These are phyloP conservation scores for Alternaria sp. DNA, from an alignment of 2,329 filamentous ascomycete species.

Conservation along the genomic window DNA sequence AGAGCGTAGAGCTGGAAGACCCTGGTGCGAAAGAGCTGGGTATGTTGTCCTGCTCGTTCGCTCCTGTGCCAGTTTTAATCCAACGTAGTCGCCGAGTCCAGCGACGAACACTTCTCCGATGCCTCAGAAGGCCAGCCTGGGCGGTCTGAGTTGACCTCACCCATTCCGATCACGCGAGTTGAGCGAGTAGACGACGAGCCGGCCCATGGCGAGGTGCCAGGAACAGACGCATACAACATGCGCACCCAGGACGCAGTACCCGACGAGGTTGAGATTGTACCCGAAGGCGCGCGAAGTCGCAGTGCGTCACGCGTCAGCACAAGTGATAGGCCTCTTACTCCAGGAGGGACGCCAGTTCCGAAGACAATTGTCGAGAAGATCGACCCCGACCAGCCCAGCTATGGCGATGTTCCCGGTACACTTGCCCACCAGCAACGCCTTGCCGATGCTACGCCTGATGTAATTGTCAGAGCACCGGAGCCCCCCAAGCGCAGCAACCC, in stretches of 20 bases:
- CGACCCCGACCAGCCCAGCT: conserved; percentile 63
- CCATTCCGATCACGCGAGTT: conserved; percentile 68
- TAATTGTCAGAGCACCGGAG: conserved; percentile 61
- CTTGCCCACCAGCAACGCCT: conserved; percentile 64
- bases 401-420: conserved; percentile 70
- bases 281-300: conserved; percentile 51
- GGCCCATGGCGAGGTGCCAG: conserved; percentile 68
- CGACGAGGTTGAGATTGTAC: conserved; percentile 68
- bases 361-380: conserved; percentile 69
- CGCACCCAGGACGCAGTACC: conserved; percentile 67
- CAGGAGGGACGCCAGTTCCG: conserved; percentile 63
- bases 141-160: conserved; percentile 58
- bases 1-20: conserved; percentile 65
- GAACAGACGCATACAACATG: conserved; percentile 67
- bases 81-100: conserved; percentile 52
- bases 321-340: conserved; percentile 59
- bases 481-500: conserved; percentile 56
- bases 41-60: conserved; percentile 44
- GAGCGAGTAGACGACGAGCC: conserved; percentile 68
- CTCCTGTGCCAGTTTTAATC: conserved; percentile 21
- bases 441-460: conserved; percentile 67
- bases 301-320: conserved; percentile 53
- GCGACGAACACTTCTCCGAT: conserved; percentile 71
- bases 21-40: conserved; percentile 65
- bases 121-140: conserved; percentile 65